phyloP scores from a whole-genome alignment of 2,329 filamentous ascomycete species.

The Verticillium nubilum region DNA sequence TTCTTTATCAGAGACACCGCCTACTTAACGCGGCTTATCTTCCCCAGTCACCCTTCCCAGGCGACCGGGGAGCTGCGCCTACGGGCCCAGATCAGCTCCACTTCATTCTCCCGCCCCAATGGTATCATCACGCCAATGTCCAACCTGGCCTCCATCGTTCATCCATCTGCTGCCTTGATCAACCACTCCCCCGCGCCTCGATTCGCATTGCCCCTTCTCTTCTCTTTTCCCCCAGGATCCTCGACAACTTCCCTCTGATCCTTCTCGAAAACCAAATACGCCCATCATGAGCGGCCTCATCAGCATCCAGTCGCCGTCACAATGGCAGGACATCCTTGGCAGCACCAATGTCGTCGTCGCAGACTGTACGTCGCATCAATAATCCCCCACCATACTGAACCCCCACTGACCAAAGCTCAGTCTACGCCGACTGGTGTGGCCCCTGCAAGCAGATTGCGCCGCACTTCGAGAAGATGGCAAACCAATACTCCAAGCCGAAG shows the following conservation, averaged over 20 bases:
- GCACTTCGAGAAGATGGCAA: conserved; percentile 77
- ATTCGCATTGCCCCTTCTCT: neutral
- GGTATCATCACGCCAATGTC: neutral
- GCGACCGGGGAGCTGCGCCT: neutral
- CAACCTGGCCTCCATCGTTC: neutral
- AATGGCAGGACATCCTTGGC: conserved; percentile 68
- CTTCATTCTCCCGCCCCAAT: neutral
- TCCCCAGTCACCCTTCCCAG: neutral
- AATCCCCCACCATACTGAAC: conserved; percentile 9
- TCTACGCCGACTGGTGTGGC: conserved; percentile 93
- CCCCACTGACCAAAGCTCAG: conserved; percentile 35
- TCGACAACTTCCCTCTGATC: neutral
- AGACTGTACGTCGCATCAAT: conserved; percentile 63
- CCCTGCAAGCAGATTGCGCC: conserved; percentile 92
- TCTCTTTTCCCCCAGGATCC: neutral
- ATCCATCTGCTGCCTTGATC: neutral
- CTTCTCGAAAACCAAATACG: neutral
- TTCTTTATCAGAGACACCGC: neutral
- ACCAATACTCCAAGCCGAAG: conserved; percentile 72
- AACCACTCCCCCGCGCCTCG: neutral
- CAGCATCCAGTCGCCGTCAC: conserved; percentile 57
- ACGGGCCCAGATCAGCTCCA: neutral
- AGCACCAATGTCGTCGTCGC: conserved; percentile 77
- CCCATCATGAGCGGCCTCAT: conserved; percentile 39
- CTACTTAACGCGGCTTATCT: neutral